These are phyloP conservation scores for Stachybotrys chartarum DNA, from an alignment of 2,329 filamentous ascomycete genomes.

Conservation along the genomic window DNA sequence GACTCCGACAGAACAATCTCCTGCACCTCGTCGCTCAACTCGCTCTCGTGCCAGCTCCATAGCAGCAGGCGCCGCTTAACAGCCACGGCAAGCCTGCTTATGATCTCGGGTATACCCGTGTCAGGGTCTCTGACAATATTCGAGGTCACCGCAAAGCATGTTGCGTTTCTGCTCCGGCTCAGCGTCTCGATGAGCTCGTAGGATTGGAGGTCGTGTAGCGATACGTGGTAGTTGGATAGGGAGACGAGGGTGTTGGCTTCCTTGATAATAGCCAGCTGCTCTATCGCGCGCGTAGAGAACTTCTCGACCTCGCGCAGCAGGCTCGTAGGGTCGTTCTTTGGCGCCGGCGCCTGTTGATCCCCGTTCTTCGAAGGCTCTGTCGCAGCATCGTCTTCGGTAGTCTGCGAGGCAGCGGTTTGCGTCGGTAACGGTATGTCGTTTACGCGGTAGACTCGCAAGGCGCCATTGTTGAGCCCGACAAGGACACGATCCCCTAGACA, in stretches of 20 bases:
- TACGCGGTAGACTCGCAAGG: conserved; percentile 82
- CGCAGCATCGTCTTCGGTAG: conserved; percentile 19
- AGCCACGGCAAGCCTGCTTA: conserved; percentile 83
- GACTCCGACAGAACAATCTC: conserved; percentile 78
- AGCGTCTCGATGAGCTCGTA: conserved; percentile 78
- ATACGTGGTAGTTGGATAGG: conserved; percentile 82
- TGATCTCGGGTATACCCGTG: conserved; percentile 86
- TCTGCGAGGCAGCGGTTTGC: conserved; percentile 22
- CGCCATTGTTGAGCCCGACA: conserved; percentile 85
- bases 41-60: conserved; percentile 96
- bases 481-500: conserved; percentile 76
- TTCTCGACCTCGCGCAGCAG: conserved; percentile 87
- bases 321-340: conserved; percentile 57
- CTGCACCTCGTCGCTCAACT: conserved; percentile 63
- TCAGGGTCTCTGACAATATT: conserved; percentile 87
- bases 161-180: conserved; percentile 77
- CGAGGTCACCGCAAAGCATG: conserved; percentile 85
- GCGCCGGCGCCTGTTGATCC: conserved; percentile 18
- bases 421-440: conserved; percentile 52
- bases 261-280: conserved; percentile 92
- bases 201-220: conserved; percentile 79
- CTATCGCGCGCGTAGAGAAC: conserved; percentile 83
- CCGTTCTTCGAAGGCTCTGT: conserved; percentile 16
- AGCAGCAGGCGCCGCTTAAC: conserved; percentile 84
- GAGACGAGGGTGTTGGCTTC: conserved; percentile 89